phyloP scores from a whole-genome alignment of 2,329 filamentous ascomycete genomes.

The Neocucurbitaria cava region DNA sequence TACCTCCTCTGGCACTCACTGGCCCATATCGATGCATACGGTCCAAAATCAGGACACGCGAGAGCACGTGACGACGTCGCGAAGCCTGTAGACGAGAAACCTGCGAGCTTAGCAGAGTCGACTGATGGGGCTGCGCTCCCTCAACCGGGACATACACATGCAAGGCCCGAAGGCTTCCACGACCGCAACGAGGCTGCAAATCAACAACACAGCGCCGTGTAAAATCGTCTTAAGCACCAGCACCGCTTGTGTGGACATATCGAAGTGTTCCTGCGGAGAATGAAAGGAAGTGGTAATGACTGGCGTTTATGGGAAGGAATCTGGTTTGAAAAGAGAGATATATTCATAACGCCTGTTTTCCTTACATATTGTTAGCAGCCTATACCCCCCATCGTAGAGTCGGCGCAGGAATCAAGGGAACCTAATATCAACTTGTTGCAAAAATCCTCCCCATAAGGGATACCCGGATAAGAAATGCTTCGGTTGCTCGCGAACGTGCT shows the following conservation, averaged over 20 bases:
- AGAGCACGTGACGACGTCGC: slow-evolving; percentile 21
- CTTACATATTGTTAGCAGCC: background rate
- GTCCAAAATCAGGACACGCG: slow-evolving; percentile 50
- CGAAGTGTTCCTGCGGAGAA: background rate
- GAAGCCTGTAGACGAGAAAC: slow-evolving; percentile 14
- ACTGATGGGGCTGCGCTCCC: background rate
- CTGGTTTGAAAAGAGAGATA: background rate
- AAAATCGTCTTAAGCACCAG: background rate
- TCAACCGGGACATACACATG: slow-evolving; percentile 1
- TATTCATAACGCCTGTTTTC: background rate
- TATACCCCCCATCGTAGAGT: background rate
- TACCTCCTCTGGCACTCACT: slow-evolving; percentile 49
- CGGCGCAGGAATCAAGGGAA: background rate
- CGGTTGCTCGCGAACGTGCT: background rate
- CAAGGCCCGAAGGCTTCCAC: background rate
- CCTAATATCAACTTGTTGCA: no score
- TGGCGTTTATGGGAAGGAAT: background rate
- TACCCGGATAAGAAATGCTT: background rate
- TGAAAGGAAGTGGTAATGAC: background rate
- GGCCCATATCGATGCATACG: slow-evolving; percentile 47
- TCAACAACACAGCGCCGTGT: background rate
- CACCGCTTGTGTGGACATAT: background rate
- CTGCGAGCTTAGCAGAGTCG: slow-evolving; percentile 3
- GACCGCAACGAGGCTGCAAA: background rate
- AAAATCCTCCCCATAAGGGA: background rate